Percentiles rank a stretch among this genome's conserved stretches.
Evolutionary conservation across 2,329 filamentous ascomycete species (phyloP).

Genomic region (Myriosclerotinia duriaeana): DNA sequence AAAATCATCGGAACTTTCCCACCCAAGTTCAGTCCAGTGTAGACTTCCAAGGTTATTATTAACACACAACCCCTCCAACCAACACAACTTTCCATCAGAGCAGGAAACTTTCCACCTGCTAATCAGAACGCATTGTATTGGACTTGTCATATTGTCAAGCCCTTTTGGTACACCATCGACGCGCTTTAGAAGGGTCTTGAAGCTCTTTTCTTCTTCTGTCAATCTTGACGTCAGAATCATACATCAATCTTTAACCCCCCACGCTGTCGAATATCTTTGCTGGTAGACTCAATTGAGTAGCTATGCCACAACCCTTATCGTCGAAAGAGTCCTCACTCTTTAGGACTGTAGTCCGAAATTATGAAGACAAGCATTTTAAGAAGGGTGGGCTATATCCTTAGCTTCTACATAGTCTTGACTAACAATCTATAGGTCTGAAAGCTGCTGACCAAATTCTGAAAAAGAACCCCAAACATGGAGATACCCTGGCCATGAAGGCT

Average conservation of each 20-base stretch:
- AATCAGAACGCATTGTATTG: background rate
- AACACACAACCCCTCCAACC: conserved; percentile 23
- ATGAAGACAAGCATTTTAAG: conserved; percentile 99
- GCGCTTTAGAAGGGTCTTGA: background rate
- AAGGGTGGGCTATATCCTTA: conserved; percentile 52
- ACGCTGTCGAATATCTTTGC: conserved; percentile 14
- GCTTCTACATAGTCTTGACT: conserved; percentile 27
- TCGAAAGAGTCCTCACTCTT: conserved; percentile 95
- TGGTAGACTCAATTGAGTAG: conserved; percentile 28
- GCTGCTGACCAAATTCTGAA: conserved; percentile 93
- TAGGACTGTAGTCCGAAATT: conserved; percentile 89
- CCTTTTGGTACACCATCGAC: background rate
- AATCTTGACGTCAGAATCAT: conserved; percentile 13
- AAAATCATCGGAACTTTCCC: conserved; percentile 18
- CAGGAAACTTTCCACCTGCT: conserved; percentile 7
- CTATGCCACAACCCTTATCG: conserved; percentile 70
- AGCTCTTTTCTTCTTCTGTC: background rate
- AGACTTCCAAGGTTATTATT: background rate
- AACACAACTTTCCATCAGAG: conserved; percentile 9
- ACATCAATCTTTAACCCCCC: conserved; percentile 9
- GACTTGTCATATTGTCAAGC: background rate
- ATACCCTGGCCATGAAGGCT: conserved; percentile 98
- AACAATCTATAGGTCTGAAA: conserved; percentile 66
- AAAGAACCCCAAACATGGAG: conserved; percentile 93
- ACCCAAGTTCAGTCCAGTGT: background rate